Percentiles rank a stretch among this genome's conserved stretches.
Evolutionary conservation across 345 rosid species (phyloP).

Genomic region (Brassica juncea): DNA sequence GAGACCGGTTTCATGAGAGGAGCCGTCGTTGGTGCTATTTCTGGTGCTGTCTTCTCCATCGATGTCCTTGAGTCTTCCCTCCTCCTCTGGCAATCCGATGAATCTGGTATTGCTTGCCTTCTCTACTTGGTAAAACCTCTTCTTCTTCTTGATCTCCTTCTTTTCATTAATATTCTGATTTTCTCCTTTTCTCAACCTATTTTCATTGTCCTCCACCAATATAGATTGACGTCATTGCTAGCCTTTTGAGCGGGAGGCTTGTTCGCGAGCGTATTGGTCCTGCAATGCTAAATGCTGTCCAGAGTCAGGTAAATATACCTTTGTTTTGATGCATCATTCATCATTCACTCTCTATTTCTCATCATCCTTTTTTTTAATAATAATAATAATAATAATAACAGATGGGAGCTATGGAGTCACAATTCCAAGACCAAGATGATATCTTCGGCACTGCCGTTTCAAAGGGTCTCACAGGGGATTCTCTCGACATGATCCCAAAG

Average conservation of each 20-base stretch:
- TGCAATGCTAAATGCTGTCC: conserved; percentile 44
- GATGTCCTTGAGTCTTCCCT: conserved; percentile 97
- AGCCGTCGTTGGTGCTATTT: conserved; percentile 93
- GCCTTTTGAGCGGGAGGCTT: conserved; percentile 96
- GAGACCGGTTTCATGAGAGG: conserved; percentile 97
- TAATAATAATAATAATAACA: conserved; percentile 22
- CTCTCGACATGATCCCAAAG: conserved; percentile 79
- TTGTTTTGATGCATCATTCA: background rate
- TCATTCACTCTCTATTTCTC: background rate
- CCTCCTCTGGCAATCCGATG: conserved; percentile 92
- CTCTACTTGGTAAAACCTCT: conserved; percentile 67
- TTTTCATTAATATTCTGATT: background rate
- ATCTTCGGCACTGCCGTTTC: conserved; percentile 76
- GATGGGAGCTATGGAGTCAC: conserved; percentile 91
- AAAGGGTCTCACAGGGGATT: conserved; percentile 77
- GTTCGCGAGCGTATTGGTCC: conserved; percentile 97
- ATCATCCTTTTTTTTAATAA: background rate
- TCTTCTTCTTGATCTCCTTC: background rate
- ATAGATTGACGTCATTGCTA: conserved; percentile 83
- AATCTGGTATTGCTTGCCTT: conserved; percentile 84
- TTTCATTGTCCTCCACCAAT: no score
- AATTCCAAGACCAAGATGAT: conserved; percentile 67
- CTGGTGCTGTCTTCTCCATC: conserved; percentile 97
- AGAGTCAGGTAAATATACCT: conserved; percentile 68
- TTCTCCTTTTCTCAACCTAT: background rate